Base-by-base conservation (phyloP, 768 basidiomycete species). In the Trametes cinnabarina region DNA sequence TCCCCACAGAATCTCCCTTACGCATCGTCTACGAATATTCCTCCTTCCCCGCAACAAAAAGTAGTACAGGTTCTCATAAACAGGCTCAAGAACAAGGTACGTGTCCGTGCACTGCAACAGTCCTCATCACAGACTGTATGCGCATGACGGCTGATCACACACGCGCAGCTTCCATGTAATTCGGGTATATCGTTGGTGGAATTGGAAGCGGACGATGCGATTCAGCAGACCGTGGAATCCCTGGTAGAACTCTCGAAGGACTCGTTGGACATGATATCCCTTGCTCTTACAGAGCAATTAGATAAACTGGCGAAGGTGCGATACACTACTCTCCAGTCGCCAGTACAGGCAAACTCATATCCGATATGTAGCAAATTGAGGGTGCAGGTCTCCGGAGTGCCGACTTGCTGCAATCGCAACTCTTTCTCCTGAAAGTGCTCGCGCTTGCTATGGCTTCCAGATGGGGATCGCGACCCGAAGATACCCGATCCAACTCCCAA, bases 371-470 rank as follows among this genome's bases (percentile, higher is more conserved):
- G 79, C 86, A 85, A 76, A 74, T 77, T 59, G 82, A 84, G 65
- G 61, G 72, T 14, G 73, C 77, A 23, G 83, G 82, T 2, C 74
- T 77, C 52, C 73, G 81, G 55, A 76, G 85, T 3, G 76, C 90
- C 17, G 88, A 92, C 55, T 81, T 87, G 41, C 79, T 94, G 4
- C 92, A 95, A 67, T 94, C 93, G 0, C 90, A 94, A 69, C 77
- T 95, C 2, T 92, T 91, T 64, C 73, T 95, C 37, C 78, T 94
- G 65, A 92, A 94, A 72, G 85, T 94, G 22, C 72, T 96, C 12
- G 80, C 87, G 0, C 77, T 88, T 42, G 83, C 86, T 46, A 84
- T 95, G 80, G 83, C 89, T 4, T 85, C 88, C 15, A 84, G 90
- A 30, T 93, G 89, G 88, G 78, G 74, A 34, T 41, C 75, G n/a